Evolutionary conservation across 768 basidiomycete genomes (phyloP).

Genomic region (Agaricus subrufescens): DNA sequence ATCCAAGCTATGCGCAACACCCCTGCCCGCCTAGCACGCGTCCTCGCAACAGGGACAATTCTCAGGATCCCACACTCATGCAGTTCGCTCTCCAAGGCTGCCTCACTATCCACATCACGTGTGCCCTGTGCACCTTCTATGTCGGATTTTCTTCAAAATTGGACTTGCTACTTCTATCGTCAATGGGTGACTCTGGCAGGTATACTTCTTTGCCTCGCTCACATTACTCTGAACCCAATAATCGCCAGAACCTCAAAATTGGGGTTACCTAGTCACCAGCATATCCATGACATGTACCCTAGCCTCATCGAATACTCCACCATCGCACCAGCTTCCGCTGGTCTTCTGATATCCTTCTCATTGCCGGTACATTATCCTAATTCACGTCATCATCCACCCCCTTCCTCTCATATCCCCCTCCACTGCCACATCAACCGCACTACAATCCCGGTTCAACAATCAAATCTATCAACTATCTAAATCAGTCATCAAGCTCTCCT

Average conservation of each 20-base stretch:
- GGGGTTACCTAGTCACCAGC: conserved; percentile 66
- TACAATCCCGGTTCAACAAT: conserved; percentile 15
- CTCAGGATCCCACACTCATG: conserved; percentile 71
- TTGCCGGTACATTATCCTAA: conserved; percentile 54
- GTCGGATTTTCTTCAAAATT: conserved; percentile 69
- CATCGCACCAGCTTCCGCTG: conserved; percentile 69
- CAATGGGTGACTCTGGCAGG: conserved; percentile 54
- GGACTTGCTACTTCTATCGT: conserved; percentile 61
- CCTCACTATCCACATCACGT: conserved; percentile 59
- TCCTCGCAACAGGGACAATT: conserved; percentile 64
- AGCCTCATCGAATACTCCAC: conserved; percentile 59
- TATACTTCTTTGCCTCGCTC: conserved; percentile 20
- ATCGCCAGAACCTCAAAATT: conserved; percentile 63
- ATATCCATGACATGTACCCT: conserved; percentile 66
- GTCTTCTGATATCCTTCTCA: conserved; percentile 60
- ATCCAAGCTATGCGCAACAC: conserved; percentile 56
- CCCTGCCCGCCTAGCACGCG: conserved; percentile 53
- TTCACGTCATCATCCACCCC: conserved; percentile 20
- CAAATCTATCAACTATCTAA: conserved; percentile 66
- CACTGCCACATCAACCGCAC: conserved; percentile 21
- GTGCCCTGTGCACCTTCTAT: conserved; percentile 67
- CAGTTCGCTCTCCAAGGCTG: conserved; percentile 74
- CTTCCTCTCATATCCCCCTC: conserved; percentile 12
- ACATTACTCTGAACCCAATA: background rate
- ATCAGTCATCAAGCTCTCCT: conserved; percentile 58